Conservation (phyloP, 2,329 filamentous ascomycete genomes). For the Fusarium luffae region DNA sequence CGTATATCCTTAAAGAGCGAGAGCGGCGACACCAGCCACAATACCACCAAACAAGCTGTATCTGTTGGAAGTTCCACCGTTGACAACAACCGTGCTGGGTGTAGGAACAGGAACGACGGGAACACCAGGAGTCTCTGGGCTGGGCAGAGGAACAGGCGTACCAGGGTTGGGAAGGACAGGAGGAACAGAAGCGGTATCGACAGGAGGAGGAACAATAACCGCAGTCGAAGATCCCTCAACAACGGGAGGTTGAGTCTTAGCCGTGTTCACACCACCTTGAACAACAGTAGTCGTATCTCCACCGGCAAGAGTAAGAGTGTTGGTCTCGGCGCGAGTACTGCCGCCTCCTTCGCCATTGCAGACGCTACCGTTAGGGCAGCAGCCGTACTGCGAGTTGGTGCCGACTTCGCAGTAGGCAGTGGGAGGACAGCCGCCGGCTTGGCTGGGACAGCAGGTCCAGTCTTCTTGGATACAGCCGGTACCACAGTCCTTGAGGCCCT, state of each 20-base stretch:
- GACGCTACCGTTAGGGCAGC: conserved; percentile 45
- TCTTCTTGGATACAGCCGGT: conserved; percentile 43
- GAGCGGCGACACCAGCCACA: conserved; percentile 36
- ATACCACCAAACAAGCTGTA: conserved; percentile 37
- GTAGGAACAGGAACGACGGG: conserved; percentile 6
- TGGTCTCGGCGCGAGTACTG: conserved; percentile 24
- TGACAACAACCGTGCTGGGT: conserved; percentile 26
- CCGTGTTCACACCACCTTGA: background rate
- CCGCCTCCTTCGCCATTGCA: conserved; percentile 46
- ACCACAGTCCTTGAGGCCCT: conserved; percentile 45
- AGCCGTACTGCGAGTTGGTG: conserved; percentile 44
- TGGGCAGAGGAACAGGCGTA: background rate
- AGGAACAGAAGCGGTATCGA: background rate
- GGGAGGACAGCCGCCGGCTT: conserved; percentile 44
- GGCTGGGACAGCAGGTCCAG: conserved; percentile 49
- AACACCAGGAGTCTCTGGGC: conserved; percentile 10
- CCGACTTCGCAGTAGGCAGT: conserved; percentile 42
- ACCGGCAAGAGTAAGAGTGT: conserved; percentile 23
- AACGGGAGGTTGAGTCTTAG: conserved; percentile 6
- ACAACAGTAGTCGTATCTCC: conserved; percentile 22
- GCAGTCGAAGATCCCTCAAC: conserved; percentile 21
- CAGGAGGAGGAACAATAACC: conserved; percentile 10
- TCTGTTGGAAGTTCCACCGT: conserved; percentile 29
- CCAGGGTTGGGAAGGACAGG: conserved; percentile 2
- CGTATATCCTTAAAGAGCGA: conserved; percentile 24